Percentiles rank a stretch among this genome's conserved stretches.
Conservation (phyloP, 768 basidiomycete species). For the Mycena sanguinolenta region DNA sequence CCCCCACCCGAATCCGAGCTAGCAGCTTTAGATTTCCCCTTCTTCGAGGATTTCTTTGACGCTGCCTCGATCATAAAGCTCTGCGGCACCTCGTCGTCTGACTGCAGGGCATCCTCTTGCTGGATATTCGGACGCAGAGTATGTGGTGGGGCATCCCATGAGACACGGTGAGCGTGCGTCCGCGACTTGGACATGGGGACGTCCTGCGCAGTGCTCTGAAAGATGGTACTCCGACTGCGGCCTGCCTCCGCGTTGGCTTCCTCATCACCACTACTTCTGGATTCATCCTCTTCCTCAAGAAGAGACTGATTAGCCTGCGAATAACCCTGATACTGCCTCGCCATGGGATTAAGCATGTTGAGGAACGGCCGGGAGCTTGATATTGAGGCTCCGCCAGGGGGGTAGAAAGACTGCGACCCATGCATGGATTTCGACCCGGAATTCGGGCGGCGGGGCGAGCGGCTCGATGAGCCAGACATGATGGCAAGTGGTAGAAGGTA, state of each 20-base stretch:
- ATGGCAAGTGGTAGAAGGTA: conserved; percentile 33
- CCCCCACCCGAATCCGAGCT: conserved; percentile 33
- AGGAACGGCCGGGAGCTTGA: conserved; percentile 82
- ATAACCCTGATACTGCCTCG: conserved; percentile 81
- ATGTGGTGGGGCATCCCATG: conserved; percentile 66
- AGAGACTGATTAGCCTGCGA: conserved; percentile 78
- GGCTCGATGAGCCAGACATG: conserved; percentile 46
- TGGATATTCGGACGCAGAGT: conserved; percentile 78
- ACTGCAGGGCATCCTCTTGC: conserved; percentile 72
- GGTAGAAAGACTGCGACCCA: conserved; percentile 51
- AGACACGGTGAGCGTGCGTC: conserved; percentile 64
- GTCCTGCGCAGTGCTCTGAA: conserved; percentile 48
- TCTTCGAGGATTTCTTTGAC: conserved; percentile 53
- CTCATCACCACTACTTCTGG: conserved; percentile 56
- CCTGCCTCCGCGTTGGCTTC: conserved; percentile 78
- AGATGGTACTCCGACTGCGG: conserved; percentile 55
- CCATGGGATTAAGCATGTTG: conserved; percentile 86
- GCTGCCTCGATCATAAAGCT: conserved; percentile 88
- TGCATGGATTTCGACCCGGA: conserved; percentile 53
- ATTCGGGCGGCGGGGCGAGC: conserved; percentile 43
- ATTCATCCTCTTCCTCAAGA: conserved; percentile 79
- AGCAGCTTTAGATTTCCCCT: conserved; percentile 44
- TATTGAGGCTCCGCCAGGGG: conserved; percentile 52
- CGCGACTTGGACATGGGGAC: conserved; percentile 47
- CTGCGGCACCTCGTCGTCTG: conserved; percentile 88